phyloP scores from a whole-genome alignment of 148 eudicot genomes.

The Silene latifolia region DNA sequence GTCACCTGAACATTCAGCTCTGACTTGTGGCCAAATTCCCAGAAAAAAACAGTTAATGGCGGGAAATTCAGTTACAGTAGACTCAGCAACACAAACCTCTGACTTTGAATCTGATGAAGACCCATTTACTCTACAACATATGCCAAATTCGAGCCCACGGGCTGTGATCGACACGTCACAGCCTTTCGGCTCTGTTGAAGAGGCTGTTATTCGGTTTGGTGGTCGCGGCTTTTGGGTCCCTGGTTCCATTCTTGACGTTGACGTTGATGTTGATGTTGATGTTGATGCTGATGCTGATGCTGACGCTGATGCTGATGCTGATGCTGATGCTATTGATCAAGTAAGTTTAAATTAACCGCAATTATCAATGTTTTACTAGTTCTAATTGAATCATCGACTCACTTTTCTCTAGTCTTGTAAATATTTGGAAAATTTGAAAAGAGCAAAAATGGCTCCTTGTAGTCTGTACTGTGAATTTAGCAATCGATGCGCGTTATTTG shows the following conservation, averaged over 20 bases:
- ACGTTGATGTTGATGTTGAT: background rate
- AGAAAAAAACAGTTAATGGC: background rate
- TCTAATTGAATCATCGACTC: too few species aligned
- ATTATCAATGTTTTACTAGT: too few species aligned
- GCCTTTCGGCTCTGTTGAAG: constrained; percentile 80
- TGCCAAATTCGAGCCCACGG: constrained; percentile 36
- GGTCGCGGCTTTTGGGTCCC: constrained; percentile 80
- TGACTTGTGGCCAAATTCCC: background rate
- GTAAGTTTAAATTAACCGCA: background rate
- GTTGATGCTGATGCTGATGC: background rate
- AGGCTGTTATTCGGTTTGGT: constrained; percentile 78
- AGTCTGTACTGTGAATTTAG: too few species aligned
- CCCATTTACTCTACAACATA: background rate
- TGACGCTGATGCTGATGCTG: too few species aligned
- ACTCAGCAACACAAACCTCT: constrained; percentile 38
- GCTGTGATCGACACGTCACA: constrained; percentile 72
- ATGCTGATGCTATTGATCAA: background rate
- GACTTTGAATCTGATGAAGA: constrained; percentile 24
- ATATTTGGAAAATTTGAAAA: too few species aligned
- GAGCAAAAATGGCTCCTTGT: too few species aligned
- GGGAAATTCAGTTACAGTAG: constrained; percentile 35
- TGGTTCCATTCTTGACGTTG: constrained; percentile 33
- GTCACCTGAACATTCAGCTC: background rate
- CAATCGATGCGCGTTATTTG: too few species aligned
- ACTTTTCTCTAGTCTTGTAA: too few species aligned